phyloP scores from a whole-genome alignment of 2,329 filamentous ascomycete species.

The Graphilbum fragrans region DNA sequence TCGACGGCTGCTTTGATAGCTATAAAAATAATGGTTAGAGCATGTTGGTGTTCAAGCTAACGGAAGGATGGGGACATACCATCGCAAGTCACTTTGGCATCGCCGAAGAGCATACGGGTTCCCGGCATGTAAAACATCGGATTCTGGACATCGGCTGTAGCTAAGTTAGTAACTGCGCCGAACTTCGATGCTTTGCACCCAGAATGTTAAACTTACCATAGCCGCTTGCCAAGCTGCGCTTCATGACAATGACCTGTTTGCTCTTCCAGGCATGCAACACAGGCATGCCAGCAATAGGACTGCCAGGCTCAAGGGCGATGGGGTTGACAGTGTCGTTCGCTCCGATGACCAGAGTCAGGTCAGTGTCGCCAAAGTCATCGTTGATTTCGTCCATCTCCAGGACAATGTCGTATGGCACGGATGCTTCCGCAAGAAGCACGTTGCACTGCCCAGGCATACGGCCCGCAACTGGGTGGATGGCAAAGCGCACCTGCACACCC shows the following conservation, averaged over 20 bases:
- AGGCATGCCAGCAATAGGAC: constrained; percentile 83
- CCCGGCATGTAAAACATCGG: constrained; percentile 90
- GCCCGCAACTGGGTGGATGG: constrained; percentile 81
- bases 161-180: not conserved
- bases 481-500: constrained; percentile 74
- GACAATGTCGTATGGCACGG: constrained; percentile 83
- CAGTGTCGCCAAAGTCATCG: constrained; percentile 77
- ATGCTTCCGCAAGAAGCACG: constrained; percentile 76
- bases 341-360: constrained; percentile 78
- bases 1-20: constrained; percentile 21
- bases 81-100: constrained; percentile 75
- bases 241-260: constrained; percentile 89
- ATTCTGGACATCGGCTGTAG: constrained; percentile 70
- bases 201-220: constrained; percentile 60
- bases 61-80: constrained; percentile 34
- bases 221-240: constrained; percentile 76
- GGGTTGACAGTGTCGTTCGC: constrained; percentile 92
- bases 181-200: not conserved
- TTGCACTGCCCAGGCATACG: constrained; percentile 93
- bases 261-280: constrained; percentile 90
- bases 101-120: constrained; percentile 85
- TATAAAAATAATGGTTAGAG: constrained; percentile 2
- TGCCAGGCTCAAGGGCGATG: constrained; percentile 72
- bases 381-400: constrained; percentile 96
- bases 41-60: not conserved